phyloP scores from a whole-genome alignment of 2,329 filamentous ascomycete species.

The Ceratocystis alfenasii region DNA sequence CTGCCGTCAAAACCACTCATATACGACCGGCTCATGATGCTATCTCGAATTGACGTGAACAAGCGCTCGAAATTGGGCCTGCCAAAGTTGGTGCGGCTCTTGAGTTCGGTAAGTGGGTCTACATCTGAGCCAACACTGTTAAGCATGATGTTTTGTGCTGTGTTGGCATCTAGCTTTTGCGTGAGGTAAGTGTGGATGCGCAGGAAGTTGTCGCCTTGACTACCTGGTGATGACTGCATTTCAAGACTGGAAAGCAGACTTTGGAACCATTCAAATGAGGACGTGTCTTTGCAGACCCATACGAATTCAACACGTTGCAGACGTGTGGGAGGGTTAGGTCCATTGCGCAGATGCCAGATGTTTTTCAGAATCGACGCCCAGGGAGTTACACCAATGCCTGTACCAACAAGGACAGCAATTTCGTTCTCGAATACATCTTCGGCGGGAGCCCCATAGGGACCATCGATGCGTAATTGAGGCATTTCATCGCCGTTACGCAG shows the following conservation, averaged over 20 bases:
- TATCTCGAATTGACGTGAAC: constrained; percentile 65
- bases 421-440: constrained; percentile 84
- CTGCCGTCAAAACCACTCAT: constrained; percentile 59
- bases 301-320: constrained; percentile 83
- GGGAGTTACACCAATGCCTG: constrained; percentile 64
- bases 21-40: constrained; percentile 65
- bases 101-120: constrained; percentile 74
- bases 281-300: constrained; percentile 83
- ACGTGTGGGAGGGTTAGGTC: constrained; percentile 66
- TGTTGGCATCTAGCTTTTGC: constrained; percentile 70
- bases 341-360: constrained; percentile 77
- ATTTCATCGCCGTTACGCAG: constrained; percentile 73
- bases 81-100: constrained; percentile 75
- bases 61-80: constrained; percentile 68
- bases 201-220: constrained; percentile 58
- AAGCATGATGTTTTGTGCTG: constrained; percentile 76
- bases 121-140: constrained; percentile 73
- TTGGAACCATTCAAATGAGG: constrained; percentile 89
- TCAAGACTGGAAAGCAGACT: constrained; percentile 72
- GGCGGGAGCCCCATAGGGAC: constrained; percentile 81
- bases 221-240: constrained; percentile 55
- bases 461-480: constrained; percentile 70
- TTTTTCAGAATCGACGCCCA: constrained; percentile 74
- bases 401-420: constrained; percentile 65
- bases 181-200: constrained; percentile 87